Evolutionary conservation across 306 rosid species (phyloP), one percentile per base, ranked within the genome.

Genomic region (Pyrus betulifolia): DNA sequence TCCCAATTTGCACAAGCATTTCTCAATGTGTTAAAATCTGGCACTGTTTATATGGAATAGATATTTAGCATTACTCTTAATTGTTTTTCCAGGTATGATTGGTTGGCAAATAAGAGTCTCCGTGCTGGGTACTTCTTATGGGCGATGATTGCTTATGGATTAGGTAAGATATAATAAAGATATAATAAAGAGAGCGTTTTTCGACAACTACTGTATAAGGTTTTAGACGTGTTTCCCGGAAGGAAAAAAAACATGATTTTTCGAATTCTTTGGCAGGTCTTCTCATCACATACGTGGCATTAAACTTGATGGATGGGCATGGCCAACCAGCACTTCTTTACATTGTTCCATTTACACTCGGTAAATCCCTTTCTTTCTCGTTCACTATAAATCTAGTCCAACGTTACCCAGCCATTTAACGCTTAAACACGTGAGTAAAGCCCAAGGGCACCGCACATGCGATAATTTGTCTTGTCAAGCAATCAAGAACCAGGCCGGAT

Each of bases 241-340:
- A 46, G 27, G 42, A 51, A 54, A 52, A 35, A 38, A 38, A 7
- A 38, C 49, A 18, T 28, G 42, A 19, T 82, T 71, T 58, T 75
- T 79, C 55, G 31, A n/a, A 54, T 70, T 11, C 51, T 71, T 21
- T 81, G 45, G 52, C 84, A 96, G 98, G 98, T 84, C 99, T 96
- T 74, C 86, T 96, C 51, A 77, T 96, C 62, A 96, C 99, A 5
- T 91, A 96, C 10, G 91, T 96, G 79, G 99, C 99, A 40, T 86
- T 96, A 63, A 92, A 91, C 90, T 87, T 96, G 89, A 96, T 96
- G 99, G 97, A 92, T 19, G 99, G 99, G 46, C 97, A 91, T 57
- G 99, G 99, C 68, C 99, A 96, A 80, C 99, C 97, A 0, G 99
- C 99, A n/a, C 88, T 96, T 49, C 88, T 96, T 71, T 92, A 96